Evolutionary conservation across 2,329 filamentous ascomycete genomes (phyloP).

Genomic region (Cordyceps tenuipes): DNA sequence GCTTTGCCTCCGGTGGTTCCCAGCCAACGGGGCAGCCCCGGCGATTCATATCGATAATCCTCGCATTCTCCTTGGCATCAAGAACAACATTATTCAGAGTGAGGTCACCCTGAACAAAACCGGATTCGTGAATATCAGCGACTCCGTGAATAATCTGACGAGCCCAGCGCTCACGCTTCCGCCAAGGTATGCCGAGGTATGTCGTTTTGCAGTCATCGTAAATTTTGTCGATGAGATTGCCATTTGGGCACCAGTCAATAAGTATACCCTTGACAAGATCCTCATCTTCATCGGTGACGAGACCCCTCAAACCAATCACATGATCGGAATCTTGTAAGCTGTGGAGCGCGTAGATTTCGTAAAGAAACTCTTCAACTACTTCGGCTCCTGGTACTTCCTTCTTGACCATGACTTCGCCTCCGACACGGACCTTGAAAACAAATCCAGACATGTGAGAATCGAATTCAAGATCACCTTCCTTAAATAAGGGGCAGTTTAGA

Average conservation of each 20-base stretch:
- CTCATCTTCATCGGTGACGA: slow-evolving; percentile 84
- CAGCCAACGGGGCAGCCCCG: slow-evolving; percentile 95
- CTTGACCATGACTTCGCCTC: slow-evolving; percentile 70
- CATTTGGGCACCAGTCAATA: slow-evolving; percentile 78
- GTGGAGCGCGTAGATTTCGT: slow-evolving; percentile 93
- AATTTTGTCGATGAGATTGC: slow-evolving; percentile 82
- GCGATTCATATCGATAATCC: slow-evolving; percentile 97
- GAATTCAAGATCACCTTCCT: slow-evolving; percentile 71
- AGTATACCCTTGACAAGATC: slow-evolving; percentile 77
- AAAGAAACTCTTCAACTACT: slow-evolving; percentile 91
- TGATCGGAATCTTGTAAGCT: slow-evolving; percentile 62
- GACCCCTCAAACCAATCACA: slow-evolving; percentile 79
- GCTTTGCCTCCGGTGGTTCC: slow-evolving; percentile 88
- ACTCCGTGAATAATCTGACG: slow-evolving; percentile 83
- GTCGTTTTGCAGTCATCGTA: slow-evolving; percentile 64
- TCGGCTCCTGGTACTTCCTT: slow-evolving; percentile 97
- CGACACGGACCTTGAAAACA: slow-evolving; percentile 81
- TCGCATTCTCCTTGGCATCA: slow-evolving; percentile 72
- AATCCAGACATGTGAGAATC: slow-evolving; percentile 94
- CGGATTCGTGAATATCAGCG: slow-evolving; percentile 87
- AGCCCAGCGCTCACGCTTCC: slow-evolving; percentile 75
- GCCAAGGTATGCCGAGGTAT: slow-evolving; percentile 54
- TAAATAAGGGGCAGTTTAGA: slow-evolving; percentile 54
- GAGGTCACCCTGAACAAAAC: slow-evolving; percentile 96
- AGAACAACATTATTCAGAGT: slow-evolving; percentile 97